Percentiles rank a stretch among this genome's conserved stretches.
Evolutionary conservation across 441 rosid genomes (phyloP).

Genomic region (Cnidoscolus chayamansa): DNA sequence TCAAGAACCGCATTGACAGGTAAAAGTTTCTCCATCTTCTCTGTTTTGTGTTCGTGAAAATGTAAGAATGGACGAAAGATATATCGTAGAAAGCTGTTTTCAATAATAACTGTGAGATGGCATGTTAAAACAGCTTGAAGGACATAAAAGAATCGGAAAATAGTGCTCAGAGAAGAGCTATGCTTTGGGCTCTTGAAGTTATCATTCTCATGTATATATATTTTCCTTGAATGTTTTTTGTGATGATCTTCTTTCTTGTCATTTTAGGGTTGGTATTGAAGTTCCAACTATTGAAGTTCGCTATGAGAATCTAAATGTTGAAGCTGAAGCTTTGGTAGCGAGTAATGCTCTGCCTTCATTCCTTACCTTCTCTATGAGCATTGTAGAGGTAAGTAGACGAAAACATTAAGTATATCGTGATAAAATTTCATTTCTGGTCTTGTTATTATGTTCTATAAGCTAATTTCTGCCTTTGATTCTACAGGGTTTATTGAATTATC

Average conservation of each 20-base stretch:
- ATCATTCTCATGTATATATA: neutral
- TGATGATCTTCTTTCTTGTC: neutral
- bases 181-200: neutral
- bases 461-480: neutral
- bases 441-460: neutral
- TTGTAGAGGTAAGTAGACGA: neutral
- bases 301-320: constrained; percentile 11
- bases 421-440: neutral
- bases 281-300: constrained; percentile 67
- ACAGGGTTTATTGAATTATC: constrained; percentile 2
- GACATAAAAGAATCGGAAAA: no score
- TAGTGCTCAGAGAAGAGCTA: neutral
- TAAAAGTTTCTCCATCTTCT: neutral
- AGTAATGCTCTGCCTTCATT: constrained; percentile 8
- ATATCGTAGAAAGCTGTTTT: neutral
- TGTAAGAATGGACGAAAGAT: neutral
- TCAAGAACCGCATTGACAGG: constrained; percentile 30
- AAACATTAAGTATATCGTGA: no score
- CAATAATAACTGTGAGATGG: no score
- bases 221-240: neutral
- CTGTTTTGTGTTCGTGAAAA: neutral
- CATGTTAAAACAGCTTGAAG: neutral
- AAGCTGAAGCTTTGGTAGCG: constrained; percentile 8
- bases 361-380: neutral
- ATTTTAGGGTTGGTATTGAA: constrained; percentile 53